Percentiles rank a stretch among this genome's conserved stretches.
phyloP scores from a whole-genome alignment of 129 eudicot species.

The Kitagawia praeruptora region DNA sequence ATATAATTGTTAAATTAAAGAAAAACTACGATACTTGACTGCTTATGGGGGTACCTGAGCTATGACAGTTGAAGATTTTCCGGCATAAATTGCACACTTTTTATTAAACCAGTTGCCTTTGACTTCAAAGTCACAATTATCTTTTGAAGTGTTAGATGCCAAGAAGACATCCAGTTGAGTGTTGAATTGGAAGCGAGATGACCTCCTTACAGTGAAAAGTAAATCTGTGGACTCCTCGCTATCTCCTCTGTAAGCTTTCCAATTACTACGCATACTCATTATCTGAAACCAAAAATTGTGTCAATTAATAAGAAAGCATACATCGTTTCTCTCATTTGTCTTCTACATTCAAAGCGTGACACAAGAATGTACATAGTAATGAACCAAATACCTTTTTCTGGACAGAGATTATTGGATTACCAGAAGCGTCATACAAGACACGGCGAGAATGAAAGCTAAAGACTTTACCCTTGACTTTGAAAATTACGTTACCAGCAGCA shows the following conservation, averaged over 20 bases:
- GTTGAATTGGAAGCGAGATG: too few species aligned
- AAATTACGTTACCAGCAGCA: constrained; percentile 32
- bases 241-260: constrained; percentile 38
- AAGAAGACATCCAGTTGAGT: too few species aligned
- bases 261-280: constrained; percentile 18
- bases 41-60: constrained; percentile 17
- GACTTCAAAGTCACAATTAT: constrained; percentile 23
- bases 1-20: not conserved
- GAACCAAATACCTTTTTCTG: constrained; percentile 28
- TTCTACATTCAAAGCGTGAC: not conserved
- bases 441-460: constrained; percentile 32
- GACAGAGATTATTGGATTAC: constrained; percentile 31
- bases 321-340: not conserved
- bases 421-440: constrained; percentile 36
- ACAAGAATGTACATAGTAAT: too few species aligned
- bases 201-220: constrained; percentile 20
- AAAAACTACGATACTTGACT: not conserved
- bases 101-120: constrained; percentile 30
- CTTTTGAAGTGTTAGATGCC: constrained; percentile 8
- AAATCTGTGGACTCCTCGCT: constrained; percentile 19
- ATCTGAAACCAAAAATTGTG: not conserved
- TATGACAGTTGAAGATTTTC: constrained; percentile 7
- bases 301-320: not conserved
- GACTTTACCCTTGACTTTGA: constrained; percentile 29
- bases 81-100: constrained; percentile 20